phyloP scores from a whole-genome alignment of 202 grass and related monocot species.

The Miscanthus sacchariflorus region DNA sequence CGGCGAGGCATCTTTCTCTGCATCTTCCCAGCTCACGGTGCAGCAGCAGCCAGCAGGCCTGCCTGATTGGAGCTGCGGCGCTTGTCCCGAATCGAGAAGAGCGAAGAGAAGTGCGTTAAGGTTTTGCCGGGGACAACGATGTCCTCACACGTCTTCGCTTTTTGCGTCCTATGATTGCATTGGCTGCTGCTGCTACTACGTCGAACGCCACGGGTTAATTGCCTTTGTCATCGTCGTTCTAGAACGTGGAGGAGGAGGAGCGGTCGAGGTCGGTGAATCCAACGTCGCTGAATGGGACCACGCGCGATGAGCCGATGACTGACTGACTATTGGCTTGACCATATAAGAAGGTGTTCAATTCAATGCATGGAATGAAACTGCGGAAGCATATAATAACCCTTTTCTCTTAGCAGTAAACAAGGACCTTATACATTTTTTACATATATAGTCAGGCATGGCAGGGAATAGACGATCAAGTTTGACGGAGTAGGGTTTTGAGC shows the following conservation, averaged over 20 bases:
- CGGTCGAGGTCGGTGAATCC: not conserved
- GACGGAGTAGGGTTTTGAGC: no score
- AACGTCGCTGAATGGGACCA: not conserved
- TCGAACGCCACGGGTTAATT: not conserved
- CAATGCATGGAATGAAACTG: no score
- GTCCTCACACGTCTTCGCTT: not conserved
- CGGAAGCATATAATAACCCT: no score
- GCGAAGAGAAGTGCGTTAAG: not conserved
- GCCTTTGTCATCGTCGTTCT: not conserved
- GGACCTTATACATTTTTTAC: no score
- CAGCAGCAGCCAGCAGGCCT: not conserved
- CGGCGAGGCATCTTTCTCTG: slow-evolving; percentile 24
- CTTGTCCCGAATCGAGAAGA: not conserved
- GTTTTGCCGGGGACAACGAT: slow-evolving; percentile 1
- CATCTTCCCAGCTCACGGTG: not conserved
- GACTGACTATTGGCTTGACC: no score
- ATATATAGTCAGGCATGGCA: no score
- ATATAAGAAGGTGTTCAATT: no score
- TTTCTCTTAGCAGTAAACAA: no score
- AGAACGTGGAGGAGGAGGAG: not conserved
- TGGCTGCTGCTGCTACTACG: not conserved
- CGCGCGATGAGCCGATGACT: not conserved
- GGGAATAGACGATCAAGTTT: no score
- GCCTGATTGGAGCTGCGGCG: not conserved
- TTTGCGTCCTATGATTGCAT: not conserved